Base-by-base conservation (phyloP, 345 rosid genomes). In the Citropsis articulata region DNA sequence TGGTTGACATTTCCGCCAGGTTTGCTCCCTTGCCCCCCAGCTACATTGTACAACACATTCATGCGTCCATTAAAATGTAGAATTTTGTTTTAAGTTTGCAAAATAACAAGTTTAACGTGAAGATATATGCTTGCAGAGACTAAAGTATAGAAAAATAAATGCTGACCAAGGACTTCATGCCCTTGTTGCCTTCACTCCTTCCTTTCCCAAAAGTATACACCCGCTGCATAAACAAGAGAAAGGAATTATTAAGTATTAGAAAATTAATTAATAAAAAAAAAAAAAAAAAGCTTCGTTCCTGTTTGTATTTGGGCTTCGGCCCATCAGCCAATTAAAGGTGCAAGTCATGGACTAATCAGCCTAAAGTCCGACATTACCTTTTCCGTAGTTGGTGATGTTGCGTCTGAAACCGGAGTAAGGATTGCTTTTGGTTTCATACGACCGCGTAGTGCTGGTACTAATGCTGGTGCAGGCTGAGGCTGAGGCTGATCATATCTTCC, bases 1-100 rank as follows among this genome's bases (percentile, higher is more conserved):
- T 95, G 84, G 91, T 93, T 38, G 97, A 92, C 99, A 95, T 95
- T 88, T 95, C 99, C 38, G 99, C 99, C 79, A 93, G 78, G 80
- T 95, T 95, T 50, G 99, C 99, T 82, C 99, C 98, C 66, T 95
- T 95, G 59, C 98, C 98, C 79, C 99, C 99, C 88, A 93, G 88
- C 99, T 95, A 74, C 73, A 75, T 40, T 31, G 14, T 53, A 38
- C 30, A 67, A 48, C 50, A 74, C n/a, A 18, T 38, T 28, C 59
- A 48, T 2, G 42, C 19, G n/a, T 12, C 48, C 62, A 67, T 48
- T 68, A 76, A 72, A 48, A 35, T n/a, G 53, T 76, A 25, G n/a
- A 25, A 35, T 14, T 59, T 30, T 36, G 36, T 33, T 5, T 73
- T 42, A 25, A 64, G 40, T 7, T 48, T 69, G 9, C 5, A 27